A percentile compares a stretch with the other conserved stretches of the same genome.
Conservation (phyloP, 2,329 filamentous ascomycete genomes). For the Mycocentrospora acerina region DNA sequence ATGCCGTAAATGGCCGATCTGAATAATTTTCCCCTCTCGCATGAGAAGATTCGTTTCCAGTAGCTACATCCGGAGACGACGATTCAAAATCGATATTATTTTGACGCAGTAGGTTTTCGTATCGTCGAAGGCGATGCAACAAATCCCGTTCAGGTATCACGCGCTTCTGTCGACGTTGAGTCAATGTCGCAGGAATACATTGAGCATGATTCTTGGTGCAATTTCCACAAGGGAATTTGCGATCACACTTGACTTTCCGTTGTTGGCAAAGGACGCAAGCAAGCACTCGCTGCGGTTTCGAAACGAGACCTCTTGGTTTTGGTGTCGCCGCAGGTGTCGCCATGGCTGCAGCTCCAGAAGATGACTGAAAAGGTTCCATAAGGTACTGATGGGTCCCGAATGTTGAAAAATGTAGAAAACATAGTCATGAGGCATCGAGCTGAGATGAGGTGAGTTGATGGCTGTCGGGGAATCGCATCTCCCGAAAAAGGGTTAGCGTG, state of each 20-base stretch:
- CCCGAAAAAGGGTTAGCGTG: too few species aligned
- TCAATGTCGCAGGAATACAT: conserved; percentile 47
- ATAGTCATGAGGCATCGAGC: too few species aligned
- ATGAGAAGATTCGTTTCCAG: conserved; percentile 16
- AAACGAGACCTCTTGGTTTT: too few species aligned
- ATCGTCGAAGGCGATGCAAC: conserved; percentile 67
- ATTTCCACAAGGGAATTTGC: conserved; percentile 38
- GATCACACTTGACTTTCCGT: conserved; percentile 43
- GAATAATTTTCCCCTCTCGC: conserved; percentile 4
- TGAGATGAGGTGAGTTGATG: too few species aligned
- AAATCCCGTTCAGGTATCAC: conserved; percentile 71
- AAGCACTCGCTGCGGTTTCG: conserved; percentile 45
- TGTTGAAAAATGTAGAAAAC: too few species aligned
- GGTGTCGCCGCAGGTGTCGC: too few species aligned
- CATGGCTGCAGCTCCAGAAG: too few species aligned
- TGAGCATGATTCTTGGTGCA: conserved; percentile 30
- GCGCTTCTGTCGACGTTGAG: conserved; percentile 58
- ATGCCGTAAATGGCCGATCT: too few species aligned
- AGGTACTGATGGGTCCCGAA: too few species aligned
- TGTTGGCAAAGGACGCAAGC: conserved; percentile 72
- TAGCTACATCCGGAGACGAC: conserved; percentile 48
- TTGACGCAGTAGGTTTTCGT: conserved; percentile 66
- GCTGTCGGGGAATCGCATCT: too few species aligned
- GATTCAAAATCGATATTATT: conserved; percentile 70
- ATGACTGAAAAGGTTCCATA: too few species aligned